These are phyloP conservation scores for Vaccinium myrtillus DNA, from an alignment of 148 eudicot species.

Conservation along the genomic window DNA sequence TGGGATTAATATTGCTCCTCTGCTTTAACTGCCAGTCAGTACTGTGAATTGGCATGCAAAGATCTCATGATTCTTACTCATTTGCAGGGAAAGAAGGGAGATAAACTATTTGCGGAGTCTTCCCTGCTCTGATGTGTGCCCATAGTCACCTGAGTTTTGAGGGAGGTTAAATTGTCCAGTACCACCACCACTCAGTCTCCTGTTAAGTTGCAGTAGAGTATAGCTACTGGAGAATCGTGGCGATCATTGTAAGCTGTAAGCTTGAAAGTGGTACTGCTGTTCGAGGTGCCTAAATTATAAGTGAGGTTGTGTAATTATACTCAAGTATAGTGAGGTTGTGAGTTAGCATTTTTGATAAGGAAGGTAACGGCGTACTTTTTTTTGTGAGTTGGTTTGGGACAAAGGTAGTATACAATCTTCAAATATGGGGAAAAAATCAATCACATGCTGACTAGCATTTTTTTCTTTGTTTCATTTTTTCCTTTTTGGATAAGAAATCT, in stretches of 20 bases:
- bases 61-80: not conserved
- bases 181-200: not conserved
- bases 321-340: not conserved
- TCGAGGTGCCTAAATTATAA: not conserved
- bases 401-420: not conserved
- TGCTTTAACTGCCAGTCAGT: not conserved
- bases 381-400: not conserved
- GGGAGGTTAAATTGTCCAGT: not conserved
- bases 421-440: not conserved
- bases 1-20: not conserved
- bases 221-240: not conserved
- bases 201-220: not conserved
- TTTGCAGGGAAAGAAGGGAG: not conserved
- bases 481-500: not conserved
- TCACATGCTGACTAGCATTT: not conserved
- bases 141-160: not conserved
- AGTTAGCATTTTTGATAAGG: not conserved
- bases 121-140: not conserved
- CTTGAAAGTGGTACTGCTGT: not conserved
- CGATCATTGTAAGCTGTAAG: not conserved
- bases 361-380: not conserved
- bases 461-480: not conserved
- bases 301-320: not conserved
- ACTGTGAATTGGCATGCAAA: not conserved
- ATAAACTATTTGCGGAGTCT: not conserved